Evolutionary conservation across 768 basidiomycete genomes (phyloP).

Genomic region (Chalciporus chontae): DNA sequence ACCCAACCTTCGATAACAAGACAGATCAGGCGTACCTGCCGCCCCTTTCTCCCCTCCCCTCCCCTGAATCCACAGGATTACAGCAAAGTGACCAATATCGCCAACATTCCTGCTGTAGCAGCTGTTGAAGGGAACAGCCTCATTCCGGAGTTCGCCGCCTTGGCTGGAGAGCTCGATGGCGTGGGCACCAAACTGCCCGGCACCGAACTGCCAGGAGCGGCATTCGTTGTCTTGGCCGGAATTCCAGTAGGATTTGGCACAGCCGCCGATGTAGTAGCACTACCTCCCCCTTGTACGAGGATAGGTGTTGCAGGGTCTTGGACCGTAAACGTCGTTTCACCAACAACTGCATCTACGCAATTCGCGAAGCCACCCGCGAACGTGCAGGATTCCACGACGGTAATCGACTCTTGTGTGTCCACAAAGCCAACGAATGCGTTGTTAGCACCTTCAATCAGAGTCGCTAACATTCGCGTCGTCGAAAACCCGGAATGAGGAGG

Average conservation of each 20-base stretch:
- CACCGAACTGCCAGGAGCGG: slow-evolving; percentile 3
- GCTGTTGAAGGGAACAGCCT: background rate
- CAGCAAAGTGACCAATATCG: background rate
- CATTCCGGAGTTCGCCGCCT: slow-evolving; percentile 2
- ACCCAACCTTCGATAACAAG: background rate
- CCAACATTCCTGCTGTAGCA: slow-evolving; percentile 1
- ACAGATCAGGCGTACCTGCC: background rate
- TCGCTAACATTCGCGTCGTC: background rate
- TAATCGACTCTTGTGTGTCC: background rate
- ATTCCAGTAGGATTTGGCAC: background rate
- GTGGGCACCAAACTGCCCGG: background rate
- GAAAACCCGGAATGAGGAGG: too few relatives aligned
- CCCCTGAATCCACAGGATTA: background rate
- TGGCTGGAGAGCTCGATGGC: background rate
- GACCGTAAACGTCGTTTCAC: background rate
- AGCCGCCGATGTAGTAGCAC: slow-evolving; percentile 1
- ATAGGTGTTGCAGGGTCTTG: slow-evolving; percentile 2
- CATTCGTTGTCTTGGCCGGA: background rate
- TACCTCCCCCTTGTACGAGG: slow-evolving; percentile 10
- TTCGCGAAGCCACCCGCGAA: slow-evolving; percentile 2
- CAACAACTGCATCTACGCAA: slow-evolving; percentile 1
- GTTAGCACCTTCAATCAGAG: slow-evolving; percentile 4
- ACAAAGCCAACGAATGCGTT: slow-evolving; percentile 8
- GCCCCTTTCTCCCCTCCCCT: slow-evolving; percentile 1
- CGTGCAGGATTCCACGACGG: slow-evolving; percentile 11